Conservation (phyloP, 2,329 filamentous ascomycete species). For the Clathrospora elynae region DNA sequence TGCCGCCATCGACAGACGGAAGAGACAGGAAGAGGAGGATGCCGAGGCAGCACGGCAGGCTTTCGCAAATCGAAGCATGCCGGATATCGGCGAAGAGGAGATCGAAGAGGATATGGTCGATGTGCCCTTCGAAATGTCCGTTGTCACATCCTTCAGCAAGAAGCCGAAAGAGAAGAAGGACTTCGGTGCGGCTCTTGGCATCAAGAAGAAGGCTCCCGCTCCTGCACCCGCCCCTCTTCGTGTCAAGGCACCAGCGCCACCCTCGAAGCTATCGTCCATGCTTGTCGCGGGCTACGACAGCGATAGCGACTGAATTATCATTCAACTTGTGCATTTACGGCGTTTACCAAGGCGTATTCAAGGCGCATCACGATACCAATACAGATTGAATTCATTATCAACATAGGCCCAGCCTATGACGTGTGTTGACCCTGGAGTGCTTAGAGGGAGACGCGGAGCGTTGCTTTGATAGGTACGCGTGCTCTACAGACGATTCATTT, state of each 20-base stretch:
- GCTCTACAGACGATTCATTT: too few species aligned
- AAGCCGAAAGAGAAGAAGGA: constrained; percentile 89
- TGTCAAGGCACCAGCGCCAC: constrained; percentile 16
- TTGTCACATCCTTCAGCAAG: constrained; percentile 69
- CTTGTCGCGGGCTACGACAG: constrained; percentile 40
- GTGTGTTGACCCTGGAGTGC: too few species aligned
- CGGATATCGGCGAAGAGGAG: constrained; percentile 59
- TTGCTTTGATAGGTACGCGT: too few species aligned
- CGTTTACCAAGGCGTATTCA: background rate
- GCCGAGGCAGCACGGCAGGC: constrained; percentile 79
- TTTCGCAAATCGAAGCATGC: constrained; percentile 60
- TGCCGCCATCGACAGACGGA: constrained; percentile 61
- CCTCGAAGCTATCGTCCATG: constrained; percentile 31
- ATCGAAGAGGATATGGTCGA: constrained; percentile 53
- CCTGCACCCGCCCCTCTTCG: constrained; percentile 14
- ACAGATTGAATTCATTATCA: too few species aligned
- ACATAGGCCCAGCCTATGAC: too few species aligned
- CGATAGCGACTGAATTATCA: constrained; percentile 28
- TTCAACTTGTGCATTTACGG: background rate
- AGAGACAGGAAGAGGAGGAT: constrained; percentile 77
- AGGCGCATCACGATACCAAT: constrained; percentile 7
- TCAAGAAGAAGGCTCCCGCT: constrained; percentile 62
- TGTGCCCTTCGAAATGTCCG: constrained; percentile 28
- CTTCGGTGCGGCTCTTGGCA: constrained; percentile 72
- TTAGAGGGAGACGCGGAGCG: too few species aligned